These are phyloP conservation scores for Silene coronaria DNA, from an alignment of 179 eudicot species.

Conservation along the genomic window DNA sequence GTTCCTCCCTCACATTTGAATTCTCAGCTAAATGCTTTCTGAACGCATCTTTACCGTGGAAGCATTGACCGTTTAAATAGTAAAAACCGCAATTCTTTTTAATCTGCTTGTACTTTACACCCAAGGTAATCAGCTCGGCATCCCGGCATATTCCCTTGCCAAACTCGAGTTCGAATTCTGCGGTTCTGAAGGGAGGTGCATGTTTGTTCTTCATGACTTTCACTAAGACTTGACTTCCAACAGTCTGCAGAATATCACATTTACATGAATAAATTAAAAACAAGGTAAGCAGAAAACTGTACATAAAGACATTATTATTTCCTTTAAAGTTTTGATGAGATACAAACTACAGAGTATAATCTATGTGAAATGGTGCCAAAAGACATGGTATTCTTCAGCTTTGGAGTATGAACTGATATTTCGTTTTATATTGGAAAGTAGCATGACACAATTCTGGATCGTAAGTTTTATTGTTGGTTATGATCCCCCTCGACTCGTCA, in stretches of 20 bases:
- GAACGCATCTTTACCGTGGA: conserved; percentile 59
- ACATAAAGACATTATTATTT: neutral
- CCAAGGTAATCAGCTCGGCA: conserved; percentile 62
- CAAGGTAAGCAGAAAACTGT: neutral
- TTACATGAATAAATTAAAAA: neutral
- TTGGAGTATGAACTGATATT: too few relatives aligned
- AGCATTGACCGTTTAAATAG: conserved; percentile 32
- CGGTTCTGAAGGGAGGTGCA: conserved; percentile 81
- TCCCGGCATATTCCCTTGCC: conserved; percentile 80
- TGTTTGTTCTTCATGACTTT: conserved; percentile 93
- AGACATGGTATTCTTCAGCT: too few relatives aligned
- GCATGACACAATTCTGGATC: neutral
- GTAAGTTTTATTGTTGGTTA: neutral
- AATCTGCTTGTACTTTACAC: conserved; percentile 63
- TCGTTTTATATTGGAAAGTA: neutral
- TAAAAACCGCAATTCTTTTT: conserved; percentile 41
- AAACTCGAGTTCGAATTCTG: conserved; percentile 85
- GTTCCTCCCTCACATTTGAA: conserved; percentile 40
- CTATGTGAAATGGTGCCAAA: too few relatives aligned
- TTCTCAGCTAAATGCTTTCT: conserved; percentile 46
- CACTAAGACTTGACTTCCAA: conserved; percentile 76
- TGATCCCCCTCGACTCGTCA: neutral
- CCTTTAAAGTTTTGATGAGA: too few relatives aligned
- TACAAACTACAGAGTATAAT: too few relatives aligned
- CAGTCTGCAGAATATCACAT: conserved; percentile 29